These are phyloP conservation scores for Auricularia cornea DNA, from an alignment of 768 basidiomycete species.

Conservation along the genomic window DNA sequence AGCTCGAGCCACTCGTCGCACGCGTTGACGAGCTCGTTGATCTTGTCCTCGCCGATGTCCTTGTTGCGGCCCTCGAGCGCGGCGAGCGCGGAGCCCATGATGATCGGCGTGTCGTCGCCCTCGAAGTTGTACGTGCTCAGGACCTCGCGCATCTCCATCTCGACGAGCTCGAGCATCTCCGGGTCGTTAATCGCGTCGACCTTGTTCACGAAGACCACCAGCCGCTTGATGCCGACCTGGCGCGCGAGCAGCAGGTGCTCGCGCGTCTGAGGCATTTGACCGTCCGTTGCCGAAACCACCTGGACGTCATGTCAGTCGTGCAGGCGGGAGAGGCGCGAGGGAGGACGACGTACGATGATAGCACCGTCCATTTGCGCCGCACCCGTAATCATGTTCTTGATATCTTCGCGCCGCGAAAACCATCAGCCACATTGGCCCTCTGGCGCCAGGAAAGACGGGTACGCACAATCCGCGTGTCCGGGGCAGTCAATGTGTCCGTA, in stretches of 20 bases:
- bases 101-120: constrained; percentile 94
- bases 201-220: constrained; percentile 99
- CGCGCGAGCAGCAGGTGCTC: constrained; percentile 96
- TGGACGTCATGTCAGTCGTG: neutral
- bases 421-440: constrained; percentile 8
- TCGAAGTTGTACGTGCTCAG: constrained; percentile 89
- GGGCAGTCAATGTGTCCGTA: constrained; percentile 99
- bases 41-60: constrained; percentile 71
- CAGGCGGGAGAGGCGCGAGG: neutral
- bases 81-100: constrained; percentile 95
- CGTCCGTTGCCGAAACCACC: constrained; percentile 94
- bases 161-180: constrained; percentile 98
- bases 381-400: constrained; percentile 99
- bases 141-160: constrained; percentile 99
- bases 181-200: constrained; percentile 93
- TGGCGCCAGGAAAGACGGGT: constrained; percentile 5
- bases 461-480: constrained; percentile 87
- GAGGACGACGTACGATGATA: constrained; percentile 47
- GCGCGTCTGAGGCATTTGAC: constrained; percentile 99
- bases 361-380: constrained; percentile 97
- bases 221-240: constrained; percentile 94
- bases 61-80: constrained; percentile 83
- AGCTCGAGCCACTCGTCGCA: constrained; percentile 95
- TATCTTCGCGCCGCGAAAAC: constrained; percentile 43
- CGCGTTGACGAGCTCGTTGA: constrained; percentile 71